These are phyloP conservation scores for Talaromyces sp. DNA, from an alignment of 2,329 filamentous ascomycete species.

Conservation along the genomic window DNA sequence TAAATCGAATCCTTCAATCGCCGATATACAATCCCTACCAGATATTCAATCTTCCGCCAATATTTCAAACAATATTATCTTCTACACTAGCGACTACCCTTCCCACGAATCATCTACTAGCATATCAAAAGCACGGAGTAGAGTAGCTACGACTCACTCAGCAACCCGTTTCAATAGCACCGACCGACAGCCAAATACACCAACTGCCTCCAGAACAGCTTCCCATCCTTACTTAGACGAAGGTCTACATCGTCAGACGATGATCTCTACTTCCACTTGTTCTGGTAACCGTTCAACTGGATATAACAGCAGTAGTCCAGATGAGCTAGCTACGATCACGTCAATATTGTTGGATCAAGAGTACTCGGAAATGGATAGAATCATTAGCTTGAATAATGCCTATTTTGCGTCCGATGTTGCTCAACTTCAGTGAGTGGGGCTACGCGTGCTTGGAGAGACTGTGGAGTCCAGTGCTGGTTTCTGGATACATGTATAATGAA, in stretches of 20 bases:
- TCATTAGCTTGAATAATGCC: conserved; percentile 26
- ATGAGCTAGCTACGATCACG: conserved; percentile 25
- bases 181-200: background rate
- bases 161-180: background rate
- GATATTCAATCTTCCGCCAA: background rate
- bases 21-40: background rate
- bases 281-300: background rate
- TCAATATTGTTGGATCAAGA: conserved; percentile 27
- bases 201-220: background rate
- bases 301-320: conserved; percentile 14
- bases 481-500: too few species aligned
- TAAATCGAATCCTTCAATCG: background rate
- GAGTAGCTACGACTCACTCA: background rate
- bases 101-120: background rate
- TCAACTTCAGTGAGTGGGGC: background rate
- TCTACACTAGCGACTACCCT: background rate
- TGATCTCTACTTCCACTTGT: background rate
- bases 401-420: conserved; percentile 18
- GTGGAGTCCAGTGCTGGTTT: background rate
- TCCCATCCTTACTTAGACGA: background rate
- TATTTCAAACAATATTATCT: background rate
- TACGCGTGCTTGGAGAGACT: background rate
- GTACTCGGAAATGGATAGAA: conserved; percentile 28
- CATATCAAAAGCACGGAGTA: background rate
- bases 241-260: background rate